Conservation (phyloP, 2,329 filamentous ascomycete genomes). For the Ophiocordyceps camponoti-leonardi region DNA sequence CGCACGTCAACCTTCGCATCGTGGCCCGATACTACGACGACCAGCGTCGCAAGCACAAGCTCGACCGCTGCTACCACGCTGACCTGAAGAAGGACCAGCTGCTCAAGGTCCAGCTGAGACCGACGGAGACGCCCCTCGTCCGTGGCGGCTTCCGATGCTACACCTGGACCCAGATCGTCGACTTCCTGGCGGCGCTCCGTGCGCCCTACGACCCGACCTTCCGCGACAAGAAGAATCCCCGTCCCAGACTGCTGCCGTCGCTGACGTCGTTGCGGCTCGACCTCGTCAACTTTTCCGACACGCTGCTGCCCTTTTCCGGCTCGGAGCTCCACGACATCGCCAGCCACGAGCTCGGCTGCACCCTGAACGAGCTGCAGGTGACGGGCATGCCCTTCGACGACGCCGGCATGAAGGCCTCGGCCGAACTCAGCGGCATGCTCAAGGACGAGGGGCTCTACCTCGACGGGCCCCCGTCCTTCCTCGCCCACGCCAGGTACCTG, state of each 20-base stretch:
- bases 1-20: constrained; percentile 30
- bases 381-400: constrained; percentile 34
- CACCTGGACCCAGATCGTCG: constrained; percentile 33
- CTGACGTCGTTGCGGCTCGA: constrained; percentile 32
- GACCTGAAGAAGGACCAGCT: constrained; percentile 22
- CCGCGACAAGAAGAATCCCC: constrained; percentile 15
- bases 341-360: constrained; percentile 34
- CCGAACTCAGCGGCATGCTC: constrained; percentile 32
- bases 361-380: constrained; percentile 32
- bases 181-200: constrained; percentile 33
- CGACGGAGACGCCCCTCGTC: constrained; percentile 26
- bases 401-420: constrained; percentile 25
- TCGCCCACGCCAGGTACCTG: constrained; percentile 22
- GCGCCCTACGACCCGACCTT: constrained; percentile 28
- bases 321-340: constrained; percentile 33
- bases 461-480: constrained; percentile 24
- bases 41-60: constrained; percentile 22
- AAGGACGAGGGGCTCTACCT: constrained; percentile 35
- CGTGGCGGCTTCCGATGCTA: constrained; percentile 37
- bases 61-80: constrained; percentile 24
- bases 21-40: constrained; percentile 40
- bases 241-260: constrained; percentile 28
- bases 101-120: constrained; percentile 23
- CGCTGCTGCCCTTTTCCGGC: constrained; percentile 25
- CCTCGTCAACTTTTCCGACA: constrained; percentile 34